Conservation (phyloP, 139 green algal species). For the Chlamydomonas sphaeroides region DNA sequence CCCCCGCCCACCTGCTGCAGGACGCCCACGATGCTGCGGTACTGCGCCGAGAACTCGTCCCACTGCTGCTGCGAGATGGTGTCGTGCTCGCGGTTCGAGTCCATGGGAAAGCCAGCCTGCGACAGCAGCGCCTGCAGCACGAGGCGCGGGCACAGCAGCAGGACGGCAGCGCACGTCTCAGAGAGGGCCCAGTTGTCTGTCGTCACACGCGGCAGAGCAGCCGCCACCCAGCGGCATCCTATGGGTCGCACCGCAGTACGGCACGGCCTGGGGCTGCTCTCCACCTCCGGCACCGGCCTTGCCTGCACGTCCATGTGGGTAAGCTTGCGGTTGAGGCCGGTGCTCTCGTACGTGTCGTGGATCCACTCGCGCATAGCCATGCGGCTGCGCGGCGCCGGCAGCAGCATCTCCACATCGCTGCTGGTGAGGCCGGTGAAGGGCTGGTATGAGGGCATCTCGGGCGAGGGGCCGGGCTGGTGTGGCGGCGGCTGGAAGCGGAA, state of each 20-base stretch:
- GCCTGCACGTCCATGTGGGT: constrained; percentile 68
- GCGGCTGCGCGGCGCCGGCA: constrained; percentile 40
- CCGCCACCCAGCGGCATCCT: too few relatives aligned
- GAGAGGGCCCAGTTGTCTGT: too few relatives aligned
- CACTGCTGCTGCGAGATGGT: constrained; percentile 63
- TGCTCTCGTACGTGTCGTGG: constrained; percentile 69
- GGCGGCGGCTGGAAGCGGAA: constrained; percentile 7
- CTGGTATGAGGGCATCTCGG: constrained; percentile 9
- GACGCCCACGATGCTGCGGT: constrained; percentile 55
- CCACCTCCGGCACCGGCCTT: too few relatives aligned
- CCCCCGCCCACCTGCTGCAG: constrained; percentile 48
- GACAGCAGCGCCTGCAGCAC: constrained; percentile 64
- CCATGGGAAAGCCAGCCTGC: constrained; percentile 67
- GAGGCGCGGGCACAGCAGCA: too few relatives aligned
- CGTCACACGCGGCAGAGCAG: too few relatives aligned
- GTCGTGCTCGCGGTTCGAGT: constrained; percentile 29
- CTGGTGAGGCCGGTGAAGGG: constrained; percentile 23
- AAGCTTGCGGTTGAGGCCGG: constrained; percentile 64
- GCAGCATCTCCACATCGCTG: constrained; percentile 33
- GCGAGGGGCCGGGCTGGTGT: neutral
- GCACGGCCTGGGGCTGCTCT: too few relatives aligned
- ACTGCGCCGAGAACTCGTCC: constrained; percentile 69
- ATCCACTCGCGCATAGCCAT: constrained; percentile 62
- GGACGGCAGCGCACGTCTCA: too few relatives aligned
- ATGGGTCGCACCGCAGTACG: too few relatives aligned